Conservation (phyloP, 2,329 filamentous ascomycete species). For the Fusarium acutatum region DNA sequence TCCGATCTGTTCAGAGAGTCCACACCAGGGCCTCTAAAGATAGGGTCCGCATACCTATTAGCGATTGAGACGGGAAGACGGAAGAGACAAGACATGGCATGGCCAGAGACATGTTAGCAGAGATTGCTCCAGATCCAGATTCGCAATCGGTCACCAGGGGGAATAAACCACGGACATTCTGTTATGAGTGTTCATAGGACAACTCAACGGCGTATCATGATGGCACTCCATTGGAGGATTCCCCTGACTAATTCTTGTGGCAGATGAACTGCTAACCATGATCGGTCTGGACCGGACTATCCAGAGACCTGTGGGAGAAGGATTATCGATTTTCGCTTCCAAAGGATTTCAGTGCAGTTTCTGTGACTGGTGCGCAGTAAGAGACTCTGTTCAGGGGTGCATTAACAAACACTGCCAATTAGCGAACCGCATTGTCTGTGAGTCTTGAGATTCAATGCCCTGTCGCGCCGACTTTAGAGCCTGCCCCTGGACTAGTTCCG, state of each 20-base stretch:
- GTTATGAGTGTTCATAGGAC: neutral
- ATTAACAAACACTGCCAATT: conserved; percentile 24
- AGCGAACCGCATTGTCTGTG: conserved; percentile 8
- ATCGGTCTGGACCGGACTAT: conserved; percentile 18
- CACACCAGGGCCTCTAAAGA: neutral
- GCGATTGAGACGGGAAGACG: conserved; percentile 6
- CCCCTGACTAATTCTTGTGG: conserved; percentile 15
- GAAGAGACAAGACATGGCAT: conserved; percentile 18
- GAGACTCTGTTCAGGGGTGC: conserved; percentile 4
- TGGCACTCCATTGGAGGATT: neutral
- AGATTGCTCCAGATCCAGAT: conserved; percentile 10
- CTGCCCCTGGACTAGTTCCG: conserved; percentile 17
- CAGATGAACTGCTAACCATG: conserved; percentile 28
- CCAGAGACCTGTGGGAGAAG: neutral
- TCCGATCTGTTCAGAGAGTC: conserved; percentile 21
- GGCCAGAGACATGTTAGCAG: conserved; percentile 6
- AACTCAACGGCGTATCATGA: neutral
- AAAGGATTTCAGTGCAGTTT: neutral
- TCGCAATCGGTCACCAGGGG: conserved; percentile 3
- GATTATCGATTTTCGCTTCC: neutral
- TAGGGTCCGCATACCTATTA: neutral
- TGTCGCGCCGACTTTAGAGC: neutral
- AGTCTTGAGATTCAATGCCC: conserved; percentile 14
- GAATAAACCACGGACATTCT: conserved; percentile 3
- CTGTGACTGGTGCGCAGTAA: conserved; percentile 15